A percentile compares a stretch with the other conserved stretches of the same genome.
Evolutionary conservation across 2,329 filamentous ascomycete species (phyloP).

Genomic region (Huntiella decipiens): DNA sequence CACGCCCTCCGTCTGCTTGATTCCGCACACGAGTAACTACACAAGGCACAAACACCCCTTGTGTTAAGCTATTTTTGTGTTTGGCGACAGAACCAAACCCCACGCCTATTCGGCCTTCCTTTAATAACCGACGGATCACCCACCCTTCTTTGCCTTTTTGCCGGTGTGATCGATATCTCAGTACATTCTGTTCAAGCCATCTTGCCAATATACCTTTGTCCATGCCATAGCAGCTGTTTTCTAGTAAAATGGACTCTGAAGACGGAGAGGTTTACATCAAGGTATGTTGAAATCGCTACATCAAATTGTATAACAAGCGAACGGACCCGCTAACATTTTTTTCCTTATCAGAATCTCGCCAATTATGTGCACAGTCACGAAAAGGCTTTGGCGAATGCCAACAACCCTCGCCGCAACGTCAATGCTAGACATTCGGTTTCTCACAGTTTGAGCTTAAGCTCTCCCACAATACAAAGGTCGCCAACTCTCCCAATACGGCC

Average conservation of each 20-base stretch:
- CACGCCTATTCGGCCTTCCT: neutral
- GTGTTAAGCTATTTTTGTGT: too few relatives aligned
- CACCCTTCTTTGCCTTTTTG: neutral
- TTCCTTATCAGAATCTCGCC: slow-evolving; percentile 59
- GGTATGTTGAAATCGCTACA: slow-evolving; percentile 27
- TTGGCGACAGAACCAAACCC: too few relatives aligned
- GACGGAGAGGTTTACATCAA: slow-evolving; percentile 81
- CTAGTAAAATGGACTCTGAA: slow-evolving; percentile 60
- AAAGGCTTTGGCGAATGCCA: slow-evolving; percentile 86
- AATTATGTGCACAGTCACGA: slow-evolving; percentile 94
- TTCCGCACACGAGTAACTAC: too few relatives aligned
- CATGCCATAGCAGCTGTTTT: slow-evolving; percentile 12
- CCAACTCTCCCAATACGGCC: slow-evolving; percentile 42
- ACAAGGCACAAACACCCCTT: too few relatives aligned
- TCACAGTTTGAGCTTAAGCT: slow-evolving; percentile 38
- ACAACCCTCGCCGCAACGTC: slow-evolving; percentile 64
- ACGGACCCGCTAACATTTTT: neutral
- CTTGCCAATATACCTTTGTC: slow-evolving; percentile 8
- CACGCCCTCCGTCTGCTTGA: too few relatives aligned
- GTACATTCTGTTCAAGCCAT: slow-evolving; percentile 1
- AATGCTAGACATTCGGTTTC: slow-evolving; percentile 49
- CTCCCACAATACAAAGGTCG: slow-evolving; percentile 30
- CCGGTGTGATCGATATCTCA: slow-evolving; percentile 3
- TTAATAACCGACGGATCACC: slow-evolving; percentile 8
- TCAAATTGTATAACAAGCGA: too few relatives aligned